Evolutionary conservation across 2,329 filamentous ascomycete genomes (phyloP), one percentile per base, ranked within the genome.

Genomic region (Penicillium sp.): DNA sequence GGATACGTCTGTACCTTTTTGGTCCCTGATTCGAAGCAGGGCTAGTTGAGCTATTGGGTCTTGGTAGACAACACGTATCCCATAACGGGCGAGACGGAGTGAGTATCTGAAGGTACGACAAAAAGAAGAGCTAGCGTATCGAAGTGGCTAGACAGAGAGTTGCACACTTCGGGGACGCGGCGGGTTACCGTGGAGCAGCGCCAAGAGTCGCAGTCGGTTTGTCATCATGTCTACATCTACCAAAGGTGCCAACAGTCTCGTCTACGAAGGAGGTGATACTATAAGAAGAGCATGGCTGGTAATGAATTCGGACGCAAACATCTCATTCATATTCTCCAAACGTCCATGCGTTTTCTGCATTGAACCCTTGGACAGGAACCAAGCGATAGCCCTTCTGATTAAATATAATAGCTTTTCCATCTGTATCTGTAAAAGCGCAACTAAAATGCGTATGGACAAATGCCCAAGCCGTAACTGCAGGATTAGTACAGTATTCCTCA

Each of bases 401-500:
- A 11, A 25, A 36, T 18, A 36, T 11, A 36, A 36, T 20, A 28
- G 26, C 16, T 29, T 36, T 36, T 3, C 17, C 26, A 11, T 20
- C 16, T 4, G 11, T 26, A 35, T 36, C 34, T 2, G 4, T 28
- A n/a, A 28, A 36, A 14, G 7, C 14, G 29, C 34, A 28, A 13
- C 29, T 69, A 39, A 53, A 67, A 47, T 72, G 69, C 8, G 68
- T 71, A 47, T 72, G 69, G 2, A 69, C 68, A 54, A 69, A 72
- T 2, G 59, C 68, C 69, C 69, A 71, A 1, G 63, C 11, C 41
- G 52, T 61, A 6, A 72, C 68, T 2, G 29, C 47, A 1, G 33
- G 29, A 35, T 48, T 59, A n/a, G 14, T 57, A 62, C 62, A 70
- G 43, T 68, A 71, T 3, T n/a, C 7, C 41, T 71, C 55, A 4